Percentiles rank a stretch among this genome's conserved stretches.
Conservation (phyloP, 306 rosid species). For the Albizia julibrissin region DNA sequence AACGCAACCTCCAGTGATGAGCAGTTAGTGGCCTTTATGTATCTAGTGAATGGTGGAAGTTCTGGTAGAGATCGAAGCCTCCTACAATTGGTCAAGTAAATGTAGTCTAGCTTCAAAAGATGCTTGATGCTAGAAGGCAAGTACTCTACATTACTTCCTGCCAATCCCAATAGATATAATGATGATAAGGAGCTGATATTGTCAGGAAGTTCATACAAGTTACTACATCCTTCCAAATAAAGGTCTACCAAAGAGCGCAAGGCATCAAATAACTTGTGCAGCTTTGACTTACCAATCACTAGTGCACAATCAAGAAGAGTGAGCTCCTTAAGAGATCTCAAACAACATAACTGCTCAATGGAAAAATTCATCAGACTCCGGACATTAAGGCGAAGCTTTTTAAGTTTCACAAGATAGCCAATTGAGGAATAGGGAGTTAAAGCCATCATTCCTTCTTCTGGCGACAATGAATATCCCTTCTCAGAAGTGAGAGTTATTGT, state of each 20-base stretch:
- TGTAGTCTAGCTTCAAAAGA: background rate
- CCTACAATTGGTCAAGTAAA: background rate
- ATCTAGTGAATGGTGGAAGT: slow-evolving; percentile 13
- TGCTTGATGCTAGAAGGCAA: slow-evolving; percentile 13
- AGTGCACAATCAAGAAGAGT: background rate
- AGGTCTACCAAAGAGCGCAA: background rate
- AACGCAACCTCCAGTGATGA: background rate
- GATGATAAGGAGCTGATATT: background rate
- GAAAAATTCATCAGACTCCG: slow-evolving; percentile 10
- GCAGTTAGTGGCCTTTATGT: slow-evolving; percentile 16
- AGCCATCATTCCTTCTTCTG: background rate
- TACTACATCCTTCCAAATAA: background rate
- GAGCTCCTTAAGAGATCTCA: slow-evolving; percentile 20
- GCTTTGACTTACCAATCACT: background rate
- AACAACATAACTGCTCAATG: background rate
- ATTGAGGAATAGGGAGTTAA: background rate
- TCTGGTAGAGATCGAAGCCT: slow-evolving; percentile 18
- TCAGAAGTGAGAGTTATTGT: background rate
- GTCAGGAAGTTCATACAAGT: slow-evolving; percentile 9
- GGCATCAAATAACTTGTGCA: slow-evolving; percentile 15
- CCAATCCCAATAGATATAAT: background rate
- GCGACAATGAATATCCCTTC: background rate
- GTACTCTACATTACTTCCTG: background rate
- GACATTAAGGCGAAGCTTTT: background rate
- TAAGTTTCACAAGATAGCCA: slow-evolving; percentile 10